A percentile compares a stretch with the other conserved stretches of the same genome.
Evolutionary conservation across 768 basidiomycete species (phyloP).

Genomic region (Termitomyces sp.): DNA sequence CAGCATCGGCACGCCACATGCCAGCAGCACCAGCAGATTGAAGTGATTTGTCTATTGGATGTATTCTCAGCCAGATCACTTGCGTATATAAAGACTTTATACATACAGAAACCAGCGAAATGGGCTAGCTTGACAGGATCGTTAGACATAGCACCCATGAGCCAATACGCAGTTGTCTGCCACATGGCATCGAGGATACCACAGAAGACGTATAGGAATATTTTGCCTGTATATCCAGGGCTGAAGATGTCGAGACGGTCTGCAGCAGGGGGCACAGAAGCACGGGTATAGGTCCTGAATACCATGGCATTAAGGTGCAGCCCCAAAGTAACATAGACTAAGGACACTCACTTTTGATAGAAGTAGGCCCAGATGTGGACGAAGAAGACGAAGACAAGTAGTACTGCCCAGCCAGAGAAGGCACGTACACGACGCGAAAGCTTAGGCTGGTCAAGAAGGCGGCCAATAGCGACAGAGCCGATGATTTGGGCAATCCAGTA

Average conservation of each 20-base stretch:
- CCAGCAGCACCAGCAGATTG: conserved; percentile 78
- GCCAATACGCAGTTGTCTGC: conserved; percentile 81
- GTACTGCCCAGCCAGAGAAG: conserved; percentile 60
- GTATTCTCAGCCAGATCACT: background rate
- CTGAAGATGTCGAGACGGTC: conserved; percentile 58
- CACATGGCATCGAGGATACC: conserved; percentile 80
- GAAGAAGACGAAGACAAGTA: conserved; percentile 59
- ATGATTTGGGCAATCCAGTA: conserved; percentile 81
- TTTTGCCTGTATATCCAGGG: conserved; percentile 46
- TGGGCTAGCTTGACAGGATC: conserved; percentile 75
- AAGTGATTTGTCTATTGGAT: conserved; percentile 54
- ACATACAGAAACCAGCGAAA: conserved; percentile 77
- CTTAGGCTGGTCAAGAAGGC: conserved; percentile 53
- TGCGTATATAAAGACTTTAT: background rate
- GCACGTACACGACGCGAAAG: conserved; percentile 66
- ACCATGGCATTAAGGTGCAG: conserved; percentile 8
- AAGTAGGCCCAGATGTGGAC: conserved; percentile 75
- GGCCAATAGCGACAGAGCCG: conserved; percentile 66
- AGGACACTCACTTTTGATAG: conserved; percentile 58
- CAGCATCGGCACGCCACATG: conserved; percentile 66
- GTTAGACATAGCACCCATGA: conserved; percentile 86
- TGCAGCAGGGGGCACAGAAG: conserved; percentile 30
- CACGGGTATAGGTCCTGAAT: conserved; percentile 54
- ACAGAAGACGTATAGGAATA: conserved; percentile 67
- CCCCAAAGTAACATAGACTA: background rate